These are phyloP conservation scores for Euphorbia tirucalli DNA, from an alignment of 345 rosid genomes.

Conservation along the genomic window DNA sequence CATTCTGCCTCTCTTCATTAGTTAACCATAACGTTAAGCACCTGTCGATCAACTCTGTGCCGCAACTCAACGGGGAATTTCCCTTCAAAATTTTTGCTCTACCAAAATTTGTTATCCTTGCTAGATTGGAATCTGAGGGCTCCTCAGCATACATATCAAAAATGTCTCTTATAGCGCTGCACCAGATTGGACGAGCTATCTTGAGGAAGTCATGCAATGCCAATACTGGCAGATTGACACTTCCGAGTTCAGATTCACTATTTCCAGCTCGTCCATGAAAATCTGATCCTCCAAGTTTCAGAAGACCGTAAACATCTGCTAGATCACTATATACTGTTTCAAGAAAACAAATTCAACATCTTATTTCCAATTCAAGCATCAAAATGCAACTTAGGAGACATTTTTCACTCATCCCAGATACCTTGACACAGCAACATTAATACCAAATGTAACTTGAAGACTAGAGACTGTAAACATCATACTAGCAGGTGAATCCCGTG, in stretches of 20 bases:
- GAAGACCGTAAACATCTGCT: conserved; percentile 68
- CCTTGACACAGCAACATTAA: too few species aligned
- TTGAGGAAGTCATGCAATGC: conserved; percentile 63
- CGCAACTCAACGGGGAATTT: conserved; percentile 35
- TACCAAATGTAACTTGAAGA: too few species aligned
- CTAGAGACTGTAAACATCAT: too few species aligned
- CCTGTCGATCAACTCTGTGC: conserved; percentile 54
- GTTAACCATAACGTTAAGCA: conserved; percentile 69
- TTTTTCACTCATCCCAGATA: too few species aligned
- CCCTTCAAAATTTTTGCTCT: conserved; percentile 45
- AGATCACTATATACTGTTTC: conserved; percentile 67
- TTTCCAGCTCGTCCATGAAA: conserved; percentile 84
- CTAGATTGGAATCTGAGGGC: conserved; percentile 61
- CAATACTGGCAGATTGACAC: conserved; percentile 70
- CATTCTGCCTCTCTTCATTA: conserved; percentile 50
- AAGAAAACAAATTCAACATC: background rate
- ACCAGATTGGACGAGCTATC: conserved; percentile 83
- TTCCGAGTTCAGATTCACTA: conserved; percentile 76
- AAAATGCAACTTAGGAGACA: too few species aligned
- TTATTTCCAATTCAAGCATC: background rate
- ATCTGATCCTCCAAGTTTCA: conserved; percentile 96
- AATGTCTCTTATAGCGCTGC: conserved; percentile 53
- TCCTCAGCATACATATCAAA: conserved; percentile 52
- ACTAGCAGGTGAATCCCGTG: too few species aligned
- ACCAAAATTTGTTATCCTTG: conserved; percentile 57